These are phyloP conservation scores for Kwoniella shandongensis DNA, from an alignment of 768 basidiomycete species.

Conservation along the genomic window DNA sequence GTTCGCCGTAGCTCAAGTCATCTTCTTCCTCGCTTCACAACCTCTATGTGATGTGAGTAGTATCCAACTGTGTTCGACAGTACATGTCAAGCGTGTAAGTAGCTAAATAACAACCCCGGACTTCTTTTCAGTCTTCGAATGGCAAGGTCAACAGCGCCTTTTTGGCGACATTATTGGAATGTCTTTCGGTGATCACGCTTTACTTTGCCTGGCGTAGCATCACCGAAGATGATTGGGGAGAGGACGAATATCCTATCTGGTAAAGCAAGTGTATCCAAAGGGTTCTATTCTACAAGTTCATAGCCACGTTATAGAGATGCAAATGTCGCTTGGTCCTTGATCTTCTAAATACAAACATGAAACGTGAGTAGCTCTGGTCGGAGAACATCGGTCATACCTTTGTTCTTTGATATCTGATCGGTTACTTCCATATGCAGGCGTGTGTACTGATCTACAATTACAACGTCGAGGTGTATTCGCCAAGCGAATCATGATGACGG, in stretches of 20 bases:
- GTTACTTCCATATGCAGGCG: too few species aligned
- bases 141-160: constrained; percentile 81
- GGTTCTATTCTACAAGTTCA: too few species aligned
- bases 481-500: too few species aligned
- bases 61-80: too few species aligned
- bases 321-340: too few species aligned
- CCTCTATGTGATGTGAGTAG: constrained; percentile 67
- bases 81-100: background rate
- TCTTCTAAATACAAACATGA: too few species aligned
- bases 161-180: constrained; percentile 79
- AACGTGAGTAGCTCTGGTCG: too few species aligned
- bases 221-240: constrained; percentile 67
- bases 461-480: too few species aligned
- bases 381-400: too few species aligned
- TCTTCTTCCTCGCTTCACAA: constrained; percentile 75
- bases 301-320: too few species aligned
- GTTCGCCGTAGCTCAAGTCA: constrained; percentile 77
- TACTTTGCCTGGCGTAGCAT: constrained; percentile 73
- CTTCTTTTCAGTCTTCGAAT: constrained; percentile 54
- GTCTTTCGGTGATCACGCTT: constrained; percentile 66
- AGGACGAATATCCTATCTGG: constrained; percentile 23
- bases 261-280: background rate
- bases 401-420: too few species aligned
- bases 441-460: too few species aligned
- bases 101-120: background rate